These are phyloP conservation scores for Lanmaoa rubissima DNA, from an alignment of 768 basidiomycete genomes.

Conservation along the genomic window DNA sequence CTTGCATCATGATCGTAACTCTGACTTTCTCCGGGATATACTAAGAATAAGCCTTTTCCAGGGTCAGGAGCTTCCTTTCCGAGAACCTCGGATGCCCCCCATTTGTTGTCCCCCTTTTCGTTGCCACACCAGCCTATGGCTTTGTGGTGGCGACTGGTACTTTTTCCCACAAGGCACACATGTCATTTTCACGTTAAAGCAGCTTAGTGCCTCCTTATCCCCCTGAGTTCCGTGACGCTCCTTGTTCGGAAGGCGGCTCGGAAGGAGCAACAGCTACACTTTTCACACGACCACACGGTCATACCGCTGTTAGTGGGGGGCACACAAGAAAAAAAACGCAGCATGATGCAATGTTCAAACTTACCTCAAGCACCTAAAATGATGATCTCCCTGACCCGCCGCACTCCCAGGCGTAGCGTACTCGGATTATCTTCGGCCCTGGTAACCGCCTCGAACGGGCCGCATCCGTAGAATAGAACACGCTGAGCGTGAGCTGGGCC, in stretches of 20 bases:
- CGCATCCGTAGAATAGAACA: slow-evolving; percentile 49
- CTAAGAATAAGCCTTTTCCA: too few species aligned
- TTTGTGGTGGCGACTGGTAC: slow-evolving; percentile 7
- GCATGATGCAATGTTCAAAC: neutral
- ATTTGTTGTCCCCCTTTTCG: neutral
- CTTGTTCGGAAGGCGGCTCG: slow-evolving; percentile 45
- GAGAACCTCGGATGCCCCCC: too few species aligned
- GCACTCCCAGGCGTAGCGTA: slow-evolving; percentile 35
- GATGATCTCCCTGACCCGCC: slow-evolving; percentile 57
- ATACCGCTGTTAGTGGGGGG: neutral
- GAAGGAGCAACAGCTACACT: slow-evolving; percentile 49
- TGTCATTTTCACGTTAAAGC: slow-evolving; percentile 48
- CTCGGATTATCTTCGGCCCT: slow-evolving; percentile 41
- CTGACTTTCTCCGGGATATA: neutral
- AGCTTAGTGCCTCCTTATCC: slow-evolving; percentile 50
- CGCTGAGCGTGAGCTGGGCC: slow-evolving; percentile 46
- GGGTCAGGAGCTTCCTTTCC: neutral
- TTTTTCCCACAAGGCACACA: slow-evolving; percentile 36
- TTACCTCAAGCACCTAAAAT: slow-evolving; percentile 61
- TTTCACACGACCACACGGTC: neutral
- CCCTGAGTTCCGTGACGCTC: slow-evolving; percentile 59
- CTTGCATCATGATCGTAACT: neutral
- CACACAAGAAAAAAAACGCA: neutral
- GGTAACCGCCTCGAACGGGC: slow-evolving; percentile 43
- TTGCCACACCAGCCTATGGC: neutral